A percentile compares a stretch with the other conserved stretches of the same genome.
Conservation (phyloP, 2,329 filamentous ascomycete species). For the Moelleriella libera region DNA sequence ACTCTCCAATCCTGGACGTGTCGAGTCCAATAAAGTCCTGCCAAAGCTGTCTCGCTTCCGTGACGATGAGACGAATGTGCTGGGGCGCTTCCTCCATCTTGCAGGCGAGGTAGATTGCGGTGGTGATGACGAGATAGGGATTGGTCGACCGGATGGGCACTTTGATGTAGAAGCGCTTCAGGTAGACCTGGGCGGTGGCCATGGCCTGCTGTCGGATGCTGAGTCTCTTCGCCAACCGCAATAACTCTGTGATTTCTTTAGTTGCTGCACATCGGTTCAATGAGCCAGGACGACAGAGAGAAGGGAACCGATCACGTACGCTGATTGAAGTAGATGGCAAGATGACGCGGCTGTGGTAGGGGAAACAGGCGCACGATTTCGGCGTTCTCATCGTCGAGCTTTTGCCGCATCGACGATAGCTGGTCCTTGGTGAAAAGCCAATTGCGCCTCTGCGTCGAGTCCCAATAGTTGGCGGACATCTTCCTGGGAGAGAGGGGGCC, state of each 20-base stretch:
- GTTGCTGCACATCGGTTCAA: too few relatives aligned
- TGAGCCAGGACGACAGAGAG: too few relatives aligned
- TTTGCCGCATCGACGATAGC: slow-evolving; percentile 59
- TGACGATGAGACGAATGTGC: slow-evolving; percentile 82
- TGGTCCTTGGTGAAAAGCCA: slow-evolving; percentile 85
- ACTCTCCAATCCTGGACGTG: slow-evolving; percentile 76
- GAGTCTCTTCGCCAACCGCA: slow-evolving; percentile 72
- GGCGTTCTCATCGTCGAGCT: slow-evolving; percentile 64
- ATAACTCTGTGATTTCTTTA: slow-evolving; percentile 46
- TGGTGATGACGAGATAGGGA: slow-evolving; percentile 84
- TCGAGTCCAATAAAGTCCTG: slow-evolving; percentile 64
- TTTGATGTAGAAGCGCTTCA: slow-evolving; percentile 84
- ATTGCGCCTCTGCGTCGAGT: slow-evolving; percentile 76
- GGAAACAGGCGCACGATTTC: slow-evolving; percentile 65
- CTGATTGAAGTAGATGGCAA: slow-evolving; percentile 86
- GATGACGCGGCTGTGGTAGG: slow-evolving; percentile 64
- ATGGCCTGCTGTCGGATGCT: slow-evolving; percentile 80
- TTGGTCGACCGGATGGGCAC: slow-evolving; percentile 89
- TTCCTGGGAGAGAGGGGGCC: slow-evolving; percentile 4
- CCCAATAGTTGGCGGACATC: slow-evolving; percentile 97
- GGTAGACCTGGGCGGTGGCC: slow-evolving; percentile 86
- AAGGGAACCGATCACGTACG: slow-evolving; percentile 37
- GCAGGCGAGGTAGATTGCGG: slow-evolving; percentile 85
- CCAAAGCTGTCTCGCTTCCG: slow-evolving; percentile 76
- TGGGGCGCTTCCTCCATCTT: slow-evolving; percentile 98